Evolutionary conservation across 1,284 basidiomycete species (phyloP), one percentile per base, ranked within the genome.

Genomic region (Microbotryum lychnidis-dioicae): DNA sequence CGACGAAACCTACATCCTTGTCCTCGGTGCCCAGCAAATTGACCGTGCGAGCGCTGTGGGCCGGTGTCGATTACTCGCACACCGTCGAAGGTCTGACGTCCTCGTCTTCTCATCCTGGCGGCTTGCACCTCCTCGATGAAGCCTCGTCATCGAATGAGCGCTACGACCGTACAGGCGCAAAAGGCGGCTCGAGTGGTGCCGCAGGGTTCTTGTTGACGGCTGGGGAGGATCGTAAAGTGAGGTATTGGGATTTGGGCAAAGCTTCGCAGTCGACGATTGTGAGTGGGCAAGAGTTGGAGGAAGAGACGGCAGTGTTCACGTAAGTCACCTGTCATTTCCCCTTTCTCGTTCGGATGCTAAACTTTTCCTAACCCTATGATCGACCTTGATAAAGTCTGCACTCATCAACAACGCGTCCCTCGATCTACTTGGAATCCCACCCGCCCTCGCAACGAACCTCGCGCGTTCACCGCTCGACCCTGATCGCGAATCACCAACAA

Each of bases 401-500:
- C 23, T 42, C 54, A 4, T 63, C 60, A 21, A 60, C 64, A 21
- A 47, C 42, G 20, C 61, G 69, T 4, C 62, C 63, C 5, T 56
- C 48, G 3, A 54, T 65, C 6, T 57, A 58, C 58, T 56, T 67
- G 51, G 61, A 59, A 44, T 54, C 60, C 5, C 56, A 59, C 46
- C 54, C 57, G 5, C 6, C 60, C 37, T 44, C n/a, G 6, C 20
- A 31, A n/a, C 50, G 21, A 14, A n/a, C 50, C 46, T 56, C 54
- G 51, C 67, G 56, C 50, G 55, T 68, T 23, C 87, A 85, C 70
- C 80, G 89, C 42, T 85, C 87, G 72, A 85, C 84, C 14, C 74
- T 90, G 65, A 87, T 91, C 60, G 85, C 83, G 8, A 81, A 86
- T 57, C 86, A 84, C 70, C 89, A 92, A 71, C 85, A 89, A 71